Evolutionary conservation across 352 stramenopile species (phyloP), one percentile per base, ranked within the genome.

Genomic region (Vaucheria bursata): DNA sequence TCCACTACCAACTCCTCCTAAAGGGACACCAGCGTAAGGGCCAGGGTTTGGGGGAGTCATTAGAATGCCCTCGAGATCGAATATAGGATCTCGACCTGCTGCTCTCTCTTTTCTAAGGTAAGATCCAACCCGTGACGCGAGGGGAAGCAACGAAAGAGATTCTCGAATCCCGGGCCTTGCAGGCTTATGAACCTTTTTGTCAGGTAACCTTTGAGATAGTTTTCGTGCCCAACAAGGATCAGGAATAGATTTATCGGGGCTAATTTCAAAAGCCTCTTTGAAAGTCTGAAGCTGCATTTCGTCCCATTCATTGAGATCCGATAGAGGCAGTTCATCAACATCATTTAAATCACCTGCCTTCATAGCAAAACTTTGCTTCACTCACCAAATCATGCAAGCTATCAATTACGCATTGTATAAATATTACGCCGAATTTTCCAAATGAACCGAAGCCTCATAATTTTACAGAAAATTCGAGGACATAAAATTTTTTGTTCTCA

Each of bases 1-100:
- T 1, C 83, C 83, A 18, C 83, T 75, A 1, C 83, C 83, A 31
- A 86, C 38, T n/a, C 82, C 83, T 8, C 83, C 83, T n/a, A 86
- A 34, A 33, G 83, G 83, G n/a, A 81, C 80, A 32, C 83, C 83
- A 6, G 82, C 83, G 36, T 86, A 74, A 6, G 83, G 81, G 12
- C 82, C 80, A 4, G 83, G 83, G 37, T 84, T 7, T 34, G 82
- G 82, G 8, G 83, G 83, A 29, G 53, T 38, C 8, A 86, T 32
- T 12, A 70, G 45, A 25, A 80, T 52, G 1, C 82, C 83, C 34
- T 45, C 78, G n/a, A 86, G 70, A 71, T 86, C 83, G 59, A 86
- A 86, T 3, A 86, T 86, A 5, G 83, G 83, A 33, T 83, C 81
- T 6, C 83, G 68, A 18, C 70, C 70, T 37, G 68, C 80, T 18